Evolutionary conservation across 1,139 yeast genomes (phyloP), one percentile per base, ranked within the genome.

Genomic region (Yarrowia galli): DNA sequence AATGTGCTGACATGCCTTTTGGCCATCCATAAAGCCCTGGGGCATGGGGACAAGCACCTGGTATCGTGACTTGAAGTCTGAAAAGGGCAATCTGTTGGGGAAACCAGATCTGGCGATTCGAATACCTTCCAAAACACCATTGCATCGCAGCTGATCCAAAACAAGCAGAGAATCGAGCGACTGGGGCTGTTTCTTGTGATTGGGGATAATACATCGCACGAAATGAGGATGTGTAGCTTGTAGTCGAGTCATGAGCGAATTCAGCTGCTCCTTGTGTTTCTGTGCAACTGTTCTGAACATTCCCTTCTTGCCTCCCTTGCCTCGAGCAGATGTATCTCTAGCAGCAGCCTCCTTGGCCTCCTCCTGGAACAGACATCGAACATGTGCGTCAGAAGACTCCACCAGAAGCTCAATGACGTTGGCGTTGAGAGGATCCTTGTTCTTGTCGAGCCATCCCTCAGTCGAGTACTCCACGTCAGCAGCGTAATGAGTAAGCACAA

Each of bases 71-170:
- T 85, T 86, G 78, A 96, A 95, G 68, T 92, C 96, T 58, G 87
- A 85, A 77, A 93, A 95, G 63, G 89, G 85, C 76, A 95, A 85
- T 72, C 98, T 85, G 78, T 96, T 96, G 1, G 99, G 99, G 76
- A 90, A 96, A 3, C 99, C 99, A 18, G 97, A 93, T 72, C 99
- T 84, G 0, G 98, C 97, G 71, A 96, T 95, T 78, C 99, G 84
- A 54, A 96, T 96, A 71, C 99, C 99, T 81, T 96, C 99, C 65
- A 96, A 80, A 16, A 96, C 99, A 84, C 99, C 99, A 76, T 96
- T 96, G 76, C 98, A 96, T 71, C 98, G 84, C 70, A 96, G 82
- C 78, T 96, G 99, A 70, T 91, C 95, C 67, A 95, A 81, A 4
- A 96, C 97, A 49, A 96, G 80, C 38, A 79, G 80, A 74, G 89